phyloP scores from a whole-genome alignment of 2,329 filamentous ascomycete genomes.

The Orbilia javanica region DNA sequence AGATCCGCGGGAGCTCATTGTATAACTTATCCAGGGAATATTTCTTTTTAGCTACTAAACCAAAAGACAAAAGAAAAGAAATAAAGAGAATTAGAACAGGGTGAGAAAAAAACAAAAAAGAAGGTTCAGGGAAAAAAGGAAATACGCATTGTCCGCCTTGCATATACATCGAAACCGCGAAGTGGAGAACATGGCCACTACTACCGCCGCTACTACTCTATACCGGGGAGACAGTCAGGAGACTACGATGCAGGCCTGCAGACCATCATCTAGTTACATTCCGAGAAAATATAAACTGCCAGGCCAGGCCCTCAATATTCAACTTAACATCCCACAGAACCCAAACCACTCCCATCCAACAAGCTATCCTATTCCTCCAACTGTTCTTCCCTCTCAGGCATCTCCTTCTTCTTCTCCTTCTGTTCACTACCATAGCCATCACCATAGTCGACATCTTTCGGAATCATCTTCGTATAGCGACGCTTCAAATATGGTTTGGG shows the following conservation, averaged over 20 bases:
- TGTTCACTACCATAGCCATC: not conserved
- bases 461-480: constrained; percentile 18
- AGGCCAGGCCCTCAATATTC: constrained; percentile 1
- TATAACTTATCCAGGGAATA: constrained; percentile 23
- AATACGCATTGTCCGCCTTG: constrained; percentile 31
- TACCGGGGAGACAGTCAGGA: constrained; percentile 38
- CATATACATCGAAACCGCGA: constrained; percentile 28
- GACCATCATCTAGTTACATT: constrained; percentile 4
- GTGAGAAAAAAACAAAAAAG: constrained; percentile 32
- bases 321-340: constrained; percentile 45
- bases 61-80: constrained; percentile 5
- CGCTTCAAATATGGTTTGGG: constrained; percentile 48
- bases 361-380: constrained; percentile 27
- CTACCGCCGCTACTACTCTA: constrained; percentile 15
- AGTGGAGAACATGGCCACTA: constrained; percentile 38
- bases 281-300: constrained; percentile 35
- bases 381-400: constrained; percentile 37
- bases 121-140: constrained; percentile 5
- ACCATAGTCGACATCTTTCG: not conserved
- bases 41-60: not conserved
- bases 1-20: constrained; percentile 37
- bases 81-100: constrained; percentile 23
- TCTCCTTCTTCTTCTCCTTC: constrained; percentile 2
- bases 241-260: constrained; percentile 4
- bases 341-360: constrained; percentile 31